Evolutionary conservation across 257 asterid genomes (phyloP), one percentile per base, ranked within the genome.

Genomic region (Penstemon barbatus): DNA sequence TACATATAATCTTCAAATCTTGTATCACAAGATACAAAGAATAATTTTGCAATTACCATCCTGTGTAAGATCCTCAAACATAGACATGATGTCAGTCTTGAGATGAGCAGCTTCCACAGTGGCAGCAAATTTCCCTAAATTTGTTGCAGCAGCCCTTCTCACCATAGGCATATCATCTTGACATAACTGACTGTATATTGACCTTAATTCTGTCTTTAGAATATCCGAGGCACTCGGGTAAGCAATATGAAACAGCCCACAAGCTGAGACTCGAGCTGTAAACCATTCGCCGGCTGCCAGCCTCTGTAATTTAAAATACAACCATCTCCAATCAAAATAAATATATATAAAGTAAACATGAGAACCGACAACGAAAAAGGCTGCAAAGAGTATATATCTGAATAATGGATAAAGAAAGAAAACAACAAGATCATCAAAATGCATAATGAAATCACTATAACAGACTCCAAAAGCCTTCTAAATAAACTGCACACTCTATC

Each of bases 261-360:
- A 80, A 10, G 86, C 74, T 62, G 90, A 85, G 73, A 81, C 84
- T 67, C 86, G 82, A 67, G 81, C 77, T 25, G 87, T 81, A 68
- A 84, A 84, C 87, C 89, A 84, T 65, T 79, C 84, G 33, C 85
- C 87, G 9, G 53, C 79, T 41, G 87, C 84, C 65, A 81, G 71
- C 56, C 85, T 84, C 89, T 84, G 73, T 15, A 75, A 4, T 52
- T 25, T 6, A 19, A 59, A 50, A 52, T 33, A 36, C 40, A 60
- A 38, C 13, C 37, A 8, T 36, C 7, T 61, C 33, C 65, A 62
- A 38, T 40, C 39, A 57, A 68, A 38, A 19, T 19, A 8, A 15
- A 6, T 37, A 0, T 3, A 25, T 33, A 3, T 4, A 9, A 48
- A 39, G 5, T 59, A 12, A 10, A 5, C 44, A 6, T 5, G 13